These are phyloP conservation scores for Lepidium africanum DNA, from an alignment of 345 rosid species.

Conservation along the genomic window DNA sequence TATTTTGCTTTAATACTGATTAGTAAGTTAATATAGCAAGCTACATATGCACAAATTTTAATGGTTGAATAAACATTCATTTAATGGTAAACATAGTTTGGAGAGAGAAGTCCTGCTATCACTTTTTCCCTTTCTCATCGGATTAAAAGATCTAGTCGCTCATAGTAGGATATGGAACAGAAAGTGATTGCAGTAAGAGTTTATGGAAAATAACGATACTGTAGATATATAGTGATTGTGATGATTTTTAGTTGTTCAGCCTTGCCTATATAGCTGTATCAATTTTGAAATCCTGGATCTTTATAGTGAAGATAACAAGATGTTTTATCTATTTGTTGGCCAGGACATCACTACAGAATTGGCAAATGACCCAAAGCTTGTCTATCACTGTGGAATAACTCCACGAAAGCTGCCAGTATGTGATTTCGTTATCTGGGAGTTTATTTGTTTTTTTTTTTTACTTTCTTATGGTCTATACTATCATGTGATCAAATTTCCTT, in stretches of 20 bases:
- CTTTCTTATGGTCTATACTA: constrained; percentile 10
- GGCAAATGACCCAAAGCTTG: constrained; percentile 81
- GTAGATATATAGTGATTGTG: constrained; percentile 1
- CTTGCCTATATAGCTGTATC: constrained; percentile 6
- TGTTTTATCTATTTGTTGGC: constrained; percentile 9
- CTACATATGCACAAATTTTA: neutral
- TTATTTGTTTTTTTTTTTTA: neutral
- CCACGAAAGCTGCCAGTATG: constrained; percentile 90
- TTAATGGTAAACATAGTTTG: neutral
- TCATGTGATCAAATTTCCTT: constrained; percentile 17
- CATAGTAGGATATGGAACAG: neutral
- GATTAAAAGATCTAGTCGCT: neutral
- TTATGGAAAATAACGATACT: neutral
- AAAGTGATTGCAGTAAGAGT: neutral
- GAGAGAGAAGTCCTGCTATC: constrained; percentile 1
- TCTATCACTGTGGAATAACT: constrained; percentile 86
- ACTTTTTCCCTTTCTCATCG: neutral
- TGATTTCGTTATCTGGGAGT: constrained; percentile 11
- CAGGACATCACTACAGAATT: constrained; percentile 76
- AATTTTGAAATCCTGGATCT: constrained; percentile 6
- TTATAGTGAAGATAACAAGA: constrained; percentile 7
- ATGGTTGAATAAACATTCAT: neutral
- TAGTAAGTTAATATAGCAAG: neutral
- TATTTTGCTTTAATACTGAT: neutral
- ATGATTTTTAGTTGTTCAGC: neutral